Evolutionary conservation across 345 rosid genomes (phyloP), one percentile per base, ranked within the genome.

Genomic region (Noccaea bulbosa): DNA sequence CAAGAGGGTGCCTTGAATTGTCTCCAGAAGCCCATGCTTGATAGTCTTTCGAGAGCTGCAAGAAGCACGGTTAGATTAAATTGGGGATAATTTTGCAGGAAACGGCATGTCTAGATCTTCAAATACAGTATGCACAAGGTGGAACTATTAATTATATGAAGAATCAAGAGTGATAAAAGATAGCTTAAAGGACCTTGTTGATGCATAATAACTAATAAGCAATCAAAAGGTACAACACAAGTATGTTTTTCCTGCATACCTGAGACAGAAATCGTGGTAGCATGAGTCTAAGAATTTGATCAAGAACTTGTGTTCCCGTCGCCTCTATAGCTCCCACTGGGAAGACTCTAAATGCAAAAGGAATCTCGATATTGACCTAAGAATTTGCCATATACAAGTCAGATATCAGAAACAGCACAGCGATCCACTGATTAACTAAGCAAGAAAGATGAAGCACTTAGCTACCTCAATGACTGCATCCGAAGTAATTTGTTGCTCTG

Each of bases 251-350:
- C 11, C 37, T 61, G 53, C 85, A 60, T 79, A 93, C 98, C 96
- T 93, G 93, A 24, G 87, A 86, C 90, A 89, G 85, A 73, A 93
- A 89, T 67, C 96, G 94, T 0, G 98, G 98, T 74, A 93, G 91
- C 94, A 87, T 91, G 35, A 90, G 79, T 65, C 73, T 82, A 53
- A 93, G 87, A 74, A 88, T 83, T 70, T 93, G 98, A 32, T 85
- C 85, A 44, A 93, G 96, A 72, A 93, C 81, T 74, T 83, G 90
- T 20, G 88, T 77, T 72, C 98, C 98, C 30, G 88, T 85, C 39
- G 92, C 79, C 71, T 93, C 97, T 64, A 93, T 79, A 6, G 87
- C 89, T 81, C 77, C 81, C 58, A 78, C 82, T 3, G 96, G 97
- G 77, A 93, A 71, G 16, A 83, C 83, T 75, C 81, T 79, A 83